A percentile compares a stretch with the other conserved stretches of the same genome.
Evolutionary conservation across 257 asterid species (phyloP).

Genomic region (Salvia rosmarinus): DNA sequence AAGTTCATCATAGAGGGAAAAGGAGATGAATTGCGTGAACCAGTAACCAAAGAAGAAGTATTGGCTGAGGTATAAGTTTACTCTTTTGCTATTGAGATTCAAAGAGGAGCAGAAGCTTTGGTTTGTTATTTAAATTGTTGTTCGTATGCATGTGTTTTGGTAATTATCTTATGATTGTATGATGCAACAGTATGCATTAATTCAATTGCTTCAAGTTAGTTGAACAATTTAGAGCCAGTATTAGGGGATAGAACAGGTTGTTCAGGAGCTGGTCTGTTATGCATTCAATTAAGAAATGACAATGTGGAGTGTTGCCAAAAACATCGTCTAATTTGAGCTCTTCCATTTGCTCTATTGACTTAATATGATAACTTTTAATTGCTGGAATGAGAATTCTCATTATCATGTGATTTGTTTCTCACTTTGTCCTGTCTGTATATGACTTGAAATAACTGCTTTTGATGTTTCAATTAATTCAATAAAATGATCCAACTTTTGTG

Average conservation of each 20-base stretch:
- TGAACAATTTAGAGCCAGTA: slow-evolving; percentile 20
- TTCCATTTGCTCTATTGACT: slow-evolving; percentile 2
- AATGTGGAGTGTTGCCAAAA: slow-evolving; percentile 10
- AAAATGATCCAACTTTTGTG: slow-evolving; percentile 5
- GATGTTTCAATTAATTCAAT: slow-evolving; percentile 1
- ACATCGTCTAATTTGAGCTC: neutral
- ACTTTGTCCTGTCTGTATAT: neutral
- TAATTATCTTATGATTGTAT: slow-evolving; percentile 17
- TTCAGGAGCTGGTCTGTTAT: neutral
- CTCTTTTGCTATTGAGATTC: slow-evolving; percentile 1
- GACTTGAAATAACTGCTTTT: neutral
- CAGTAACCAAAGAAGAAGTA: slow-evolving; percentile 84
- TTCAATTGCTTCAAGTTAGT: neutral
- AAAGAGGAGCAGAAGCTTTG: slow-evolving; percentile 7
- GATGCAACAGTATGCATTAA: neutral
- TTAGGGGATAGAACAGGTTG: neutral
- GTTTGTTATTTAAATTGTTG: neutral
- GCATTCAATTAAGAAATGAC: neutral
- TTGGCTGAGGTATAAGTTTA: slow-evolving; percentile 63
- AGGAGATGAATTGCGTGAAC: slow-evolving; percentile 66
- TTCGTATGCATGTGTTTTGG: neutral
- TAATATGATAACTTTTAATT: neutral
- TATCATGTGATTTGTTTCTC: neutral
- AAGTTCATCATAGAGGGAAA: slow-evolving; percentile 63
- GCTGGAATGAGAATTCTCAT: neutral